Conservation (phyloP, 2,329 filamentous ascomycete species). For the Lachnellula occidentalis region DNA sequence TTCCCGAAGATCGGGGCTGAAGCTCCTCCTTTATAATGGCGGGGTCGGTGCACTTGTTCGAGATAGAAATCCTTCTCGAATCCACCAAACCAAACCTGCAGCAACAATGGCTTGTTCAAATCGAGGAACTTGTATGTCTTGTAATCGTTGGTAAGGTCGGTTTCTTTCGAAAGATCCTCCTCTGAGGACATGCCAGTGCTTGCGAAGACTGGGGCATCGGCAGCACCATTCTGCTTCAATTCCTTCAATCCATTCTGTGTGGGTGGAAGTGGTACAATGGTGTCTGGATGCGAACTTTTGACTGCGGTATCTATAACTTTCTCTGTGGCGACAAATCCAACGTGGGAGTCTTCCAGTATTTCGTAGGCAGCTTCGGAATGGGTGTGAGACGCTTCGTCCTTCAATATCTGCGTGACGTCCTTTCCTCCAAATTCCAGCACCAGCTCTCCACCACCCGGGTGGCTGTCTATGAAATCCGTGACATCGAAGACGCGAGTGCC, state of each 20-base stretch:
- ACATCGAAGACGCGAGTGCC: conserved; percentile 92
- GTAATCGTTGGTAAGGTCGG: conserved; percentile 70
- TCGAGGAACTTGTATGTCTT: conserved; percentile 93
- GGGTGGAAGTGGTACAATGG: conserved; percentile 48
- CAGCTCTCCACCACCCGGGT: conserved; percentile 84
- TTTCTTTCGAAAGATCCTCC: conserved; percentile 82
- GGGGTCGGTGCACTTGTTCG: conserved; percentile 89
- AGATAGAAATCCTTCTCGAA: conserved; percentile 97
- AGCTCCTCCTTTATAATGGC: conserved; percentile 89
- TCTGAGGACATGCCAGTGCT: conserved; percentile 82
- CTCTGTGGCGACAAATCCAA: conserved; percentile 71
- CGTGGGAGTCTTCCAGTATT: conserved; percentile 77
- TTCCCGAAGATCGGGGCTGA: conserved; percentile 96
- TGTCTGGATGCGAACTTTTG: conserved; percentile 32
- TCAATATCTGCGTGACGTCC: conserved; percentile 76
- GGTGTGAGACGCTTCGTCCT: conserved; percentile 73
- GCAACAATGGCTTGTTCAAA: conserved; percentile 73
- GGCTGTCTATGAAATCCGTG: conserved; percentile 82
- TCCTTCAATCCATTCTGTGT: conserved; percentile 42
- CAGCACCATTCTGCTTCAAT: conserved; percentile 34
- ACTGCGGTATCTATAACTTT: conserved; percentile 33
- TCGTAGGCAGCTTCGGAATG: conserved; percentile 96
- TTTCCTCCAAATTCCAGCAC: conserved; percentile 86
- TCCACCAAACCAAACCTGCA: conserved; percentile 81
- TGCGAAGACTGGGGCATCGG: conserved; percentile 41